Base-by-base conservation (phyloP, 2,329 filamentous ascomycete species). In the Fusarium goolgardi region DNA sequence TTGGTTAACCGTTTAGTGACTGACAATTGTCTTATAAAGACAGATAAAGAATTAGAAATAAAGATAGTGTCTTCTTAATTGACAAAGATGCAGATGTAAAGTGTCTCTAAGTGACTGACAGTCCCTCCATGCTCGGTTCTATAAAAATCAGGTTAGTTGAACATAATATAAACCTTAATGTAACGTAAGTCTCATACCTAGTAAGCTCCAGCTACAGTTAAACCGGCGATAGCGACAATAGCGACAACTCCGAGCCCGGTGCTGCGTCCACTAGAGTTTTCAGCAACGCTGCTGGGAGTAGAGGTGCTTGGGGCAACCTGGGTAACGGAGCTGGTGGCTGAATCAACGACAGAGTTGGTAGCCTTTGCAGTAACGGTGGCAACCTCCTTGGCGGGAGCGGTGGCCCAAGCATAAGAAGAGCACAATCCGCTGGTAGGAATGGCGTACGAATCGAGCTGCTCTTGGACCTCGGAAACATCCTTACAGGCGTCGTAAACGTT, bases 401-500 rank as follows among this genome's bases (percentile, higher is more conserved):
- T 16, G 3, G 39, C 51, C 51, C 39, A 54, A 25, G 21, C 16
- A 10, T 15, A 54, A 1, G 39, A 21, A 20, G 51, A 35, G 31
- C 39, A 54, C 16, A 45, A 20, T 12, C 51, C 39, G 29, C 39
- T 54, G 11, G 18, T 13, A 2, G 39, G 51, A 18, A 54, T 16
- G 1, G 21, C 18, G 9, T n/a, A 43, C 7, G 51, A 34, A 2
- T 21, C 21, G 4, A 54, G 39, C 29, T 54, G 20, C 13, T 54
- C 37, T 10, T 45, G 21, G 8, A 54, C 10, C 7, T 54, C 12
- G 10, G 39, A 29, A 9, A 54, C 39, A 20, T 54, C 51, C 5
- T n/a, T 54, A 21, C 39, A 54, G 6, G 51, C 51, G 9, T 54
- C 39, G 6, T 54, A 54, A 12, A 54, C 51, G 18, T 39, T 54